These are phyloP conservation scores for Saccharomyces jurei DNA, from an alignment of 805 yeast genomes.

Conservation along the genomic window DNA sequence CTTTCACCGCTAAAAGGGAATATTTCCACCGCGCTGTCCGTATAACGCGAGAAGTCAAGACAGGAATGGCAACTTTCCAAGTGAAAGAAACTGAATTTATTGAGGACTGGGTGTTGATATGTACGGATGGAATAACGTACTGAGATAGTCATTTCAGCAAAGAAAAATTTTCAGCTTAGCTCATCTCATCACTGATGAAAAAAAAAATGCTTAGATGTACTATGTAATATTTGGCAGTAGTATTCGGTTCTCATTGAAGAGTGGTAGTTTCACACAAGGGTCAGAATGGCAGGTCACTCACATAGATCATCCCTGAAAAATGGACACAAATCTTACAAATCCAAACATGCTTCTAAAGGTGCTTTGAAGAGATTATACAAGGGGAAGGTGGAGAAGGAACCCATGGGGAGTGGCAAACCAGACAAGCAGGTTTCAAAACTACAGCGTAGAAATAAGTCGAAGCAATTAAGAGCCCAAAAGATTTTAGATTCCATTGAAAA, in stretches of 20 bases:
- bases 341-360: slow-evolving; percentile 86
- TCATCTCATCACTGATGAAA: background rate
- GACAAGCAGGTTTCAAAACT: slow-evolving; percentile 34
- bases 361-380: slow-evolving; percentile 69
- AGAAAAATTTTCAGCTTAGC: background rate
- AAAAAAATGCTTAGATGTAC: background rate
- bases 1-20: background rate
- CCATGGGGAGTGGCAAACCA: slow-evolving; percentile 29
- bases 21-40: background rate
- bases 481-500: slow-evolving; percentile 49
- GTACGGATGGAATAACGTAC: background rate
- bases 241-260: background rate
- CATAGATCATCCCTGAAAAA: slow-evolving; percentile 81
- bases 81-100: background rate
- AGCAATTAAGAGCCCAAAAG: slow-evolving; percentile 70
- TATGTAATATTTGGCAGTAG: background rate
- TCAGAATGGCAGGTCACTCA: slow-evolving; percentile 60
- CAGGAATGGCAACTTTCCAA: background rate
- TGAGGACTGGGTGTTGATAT: background rate
- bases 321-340: slow-evolving; percentile 83
- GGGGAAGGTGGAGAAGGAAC: slow-evolving; percentile 78
- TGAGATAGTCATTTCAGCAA: background rate
- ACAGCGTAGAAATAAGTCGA: slow-evolving; percentile 71
- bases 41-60: background rate
- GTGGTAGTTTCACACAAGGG: background rate